These are phyloP conservation scores for Fusarium chlamydosporum DNA, from an alignment of 2,329 filamentous ascomycete genomes.

Conservation along the genomic window DNA sequence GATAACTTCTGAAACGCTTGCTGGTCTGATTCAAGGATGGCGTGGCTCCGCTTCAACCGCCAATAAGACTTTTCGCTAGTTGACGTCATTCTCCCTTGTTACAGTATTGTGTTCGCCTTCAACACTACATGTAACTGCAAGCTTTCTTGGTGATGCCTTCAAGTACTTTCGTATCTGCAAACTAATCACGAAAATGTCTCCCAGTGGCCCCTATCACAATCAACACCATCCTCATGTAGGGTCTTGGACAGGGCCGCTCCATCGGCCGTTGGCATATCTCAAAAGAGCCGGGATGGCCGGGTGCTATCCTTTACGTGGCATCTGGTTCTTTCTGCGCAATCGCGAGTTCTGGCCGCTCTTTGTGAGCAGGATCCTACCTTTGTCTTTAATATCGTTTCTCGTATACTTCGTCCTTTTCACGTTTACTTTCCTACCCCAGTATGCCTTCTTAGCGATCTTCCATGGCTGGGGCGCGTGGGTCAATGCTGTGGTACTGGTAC, in stretches of 20 bases:
- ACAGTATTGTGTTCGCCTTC: constrained; percentile 4
- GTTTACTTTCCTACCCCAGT: constrained; percentile 90
- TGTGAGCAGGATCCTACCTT: constrained; percentile 80
- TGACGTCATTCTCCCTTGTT: constrained; percentile 28
- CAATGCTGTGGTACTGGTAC: constrained; percentile 86
- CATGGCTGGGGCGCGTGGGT: constrained; percentile 91
- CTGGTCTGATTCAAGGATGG: neutral
- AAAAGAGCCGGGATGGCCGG: constrained; percentile 62
- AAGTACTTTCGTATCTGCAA: constrained; percentile 2
- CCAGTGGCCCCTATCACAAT: constrained; percentile 20
- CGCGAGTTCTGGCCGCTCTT: constrained; percentile 88
- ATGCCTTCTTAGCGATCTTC: constrained; percentile 89
- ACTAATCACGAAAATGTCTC: constrained; percentile 38
- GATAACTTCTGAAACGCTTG: neutral
- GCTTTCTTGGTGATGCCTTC: constrained; percentile 34
- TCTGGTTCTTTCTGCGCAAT: constrained; percentile 84
- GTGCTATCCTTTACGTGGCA: constrained; percentile 76
- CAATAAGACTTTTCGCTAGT: constrained; percentile 28
- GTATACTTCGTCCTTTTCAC: constrained; percentile 90
- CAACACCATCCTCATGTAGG: constrained; percentile 35
- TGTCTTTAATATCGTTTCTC: constrained; percentile 84
- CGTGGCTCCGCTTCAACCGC: constrained; percentile 16
- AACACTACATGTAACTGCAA: constrained; percentile 12
- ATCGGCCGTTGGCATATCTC: constrained; percentile 60
- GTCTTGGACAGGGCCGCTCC: constrained; percentile 46